Evolutionary conservation across 192 early-diverging fungal species (phyloP).

Genomic region (Allomyces macrogynus): DNA sequence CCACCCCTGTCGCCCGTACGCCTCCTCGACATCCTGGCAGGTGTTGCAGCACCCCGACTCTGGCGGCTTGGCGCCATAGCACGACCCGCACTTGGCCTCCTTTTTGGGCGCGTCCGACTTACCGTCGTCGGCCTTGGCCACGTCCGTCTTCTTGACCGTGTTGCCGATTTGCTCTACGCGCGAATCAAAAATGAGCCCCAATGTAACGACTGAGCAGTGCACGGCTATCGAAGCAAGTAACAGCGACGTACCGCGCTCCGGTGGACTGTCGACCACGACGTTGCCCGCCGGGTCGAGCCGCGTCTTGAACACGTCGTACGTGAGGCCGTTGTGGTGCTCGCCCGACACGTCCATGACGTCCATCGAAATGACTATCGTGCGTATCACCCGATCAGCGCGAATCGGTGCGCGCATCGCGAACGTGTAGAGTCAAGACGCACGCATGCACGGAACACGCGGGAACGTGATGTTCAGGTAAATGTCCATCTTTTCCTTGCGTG

Average conservation of each 20-base stretch:
- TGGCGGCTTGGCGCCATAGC: constrained; percentile 57
- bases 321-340: constrained; percentile 58
- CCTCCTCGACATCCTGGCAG: constrained; percentile 73
- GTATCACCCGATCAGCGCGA: too few species aligned
- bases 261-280: constrained; percentile 14
- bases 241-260: too few species aligned
- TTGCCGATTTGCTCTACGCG: not conserved
- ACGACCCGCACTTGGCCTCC: constrained; percentile 60
- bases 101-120: not conserved
- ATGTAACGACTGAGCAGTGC: too few species aligned
- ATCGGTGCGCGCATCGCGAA: too few species aligned
- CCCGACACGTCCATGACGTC: constrained; percentile 92
- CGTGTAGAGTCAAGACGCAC: constrained; percentile 19
- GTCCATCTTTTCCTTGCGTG: constrained; percentile 66
- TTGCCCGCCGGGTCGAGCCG: constrained; percentile 46
- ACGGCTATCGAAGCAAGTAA: too few species aligned
- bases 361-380: constrained; percentile 49
- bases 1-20: constrained; percentile 69
- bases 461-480: constrained; percentile 84
- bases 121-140: not conserved
- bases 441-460: constrained; percentile 71
- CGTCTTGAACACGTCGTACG: constrained; percentile 61
- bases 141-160: not conserved
- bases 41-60: constrained; percentile 77
- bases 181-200: too few species aligned